Evolutionary conservation across 345 rosid species (phyloP).

Genomic region (Ceriops tagal): DNA sequence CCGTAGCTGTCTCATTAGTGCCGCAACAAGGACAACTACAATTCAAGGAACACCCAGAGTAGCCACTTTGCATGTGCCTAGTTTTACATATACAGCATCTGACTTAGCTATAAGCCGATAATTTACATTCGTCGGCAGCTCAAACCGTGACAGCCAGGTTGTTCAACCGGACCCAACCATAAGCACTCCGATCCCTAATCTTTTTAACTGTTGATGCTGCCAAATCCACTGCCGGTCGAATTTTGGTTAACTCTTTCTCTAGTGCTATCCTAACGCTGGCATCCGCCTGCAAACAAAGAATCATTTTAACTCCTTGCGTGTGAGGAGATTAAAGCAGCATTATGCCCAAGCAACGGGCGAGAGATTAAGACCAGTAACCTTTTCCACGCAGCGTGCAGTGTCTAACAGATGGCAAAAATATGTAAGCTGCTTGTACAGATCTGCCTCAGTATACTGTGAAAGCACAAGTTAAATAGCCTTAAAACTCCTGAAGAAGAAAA

Average conservation of each 20-base stretch:
- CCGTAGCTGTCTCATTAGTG: no score
- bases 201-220: conserved; percentile 51
- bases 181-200: conserved; percentile 69
- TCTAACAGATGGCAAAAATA: conserved; percentile 81
- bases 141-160: conserved; percentile 37
- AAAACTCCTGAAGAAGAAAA: neutral
- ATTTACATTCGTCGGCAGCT: conserved; percentile 7
- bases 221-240: conserved; percentile 50
- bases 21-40: neutral
- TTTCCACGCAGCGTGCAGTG: conserved; percentile 56
- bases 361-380: conserved; percentile 39
- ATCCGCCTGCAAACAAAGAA: conserved; percentile 49
- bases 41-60: neutral
- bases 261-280: conserved; percentile 36
- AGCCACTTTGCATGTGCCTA: neutral
- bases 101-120: neutral
- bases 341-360: no score
- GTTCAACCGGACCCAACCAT: conserved; percentile 72
- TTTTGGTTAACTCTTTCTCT: conserved; percentile 60
- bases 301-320: neutral
- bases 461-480: neutral
- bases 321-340: neutral
- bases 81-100: neutral
- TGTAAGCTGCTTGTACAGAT: conserved; percentile 83
- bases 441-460: conserved; percentile 78